Evolutionary conservation across 768 basidiomycete genomes (phyloP).

Genomic region (Butyriboletus loyo): DNA sequence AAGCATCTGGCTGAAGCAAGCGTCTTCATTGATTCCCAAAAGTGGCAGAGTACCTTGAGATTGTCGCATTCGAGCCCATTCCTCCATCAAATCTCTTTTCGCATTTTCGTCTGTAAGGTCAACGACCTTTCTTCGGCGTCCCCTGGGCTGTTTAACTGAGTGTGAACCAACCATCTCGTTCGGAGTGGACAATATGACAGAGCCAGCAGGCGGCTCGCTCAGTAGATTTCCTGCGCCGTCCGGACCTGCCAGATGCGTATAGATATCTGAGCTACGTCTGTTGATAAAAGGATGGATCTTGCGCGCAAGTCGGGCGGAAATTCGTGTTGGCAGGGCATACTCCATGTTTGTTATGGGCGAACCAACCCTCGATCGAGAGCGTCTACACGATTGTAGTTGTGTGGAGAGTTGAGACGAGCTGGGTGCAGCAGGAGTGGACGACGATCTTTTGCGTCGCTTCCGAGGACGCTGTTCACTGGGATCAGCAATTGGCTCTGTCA

Average conservation of each 20-base stretch:
- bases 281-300: constrained; percentile 16
- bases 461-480: constrained; percentile 7
- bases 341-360: constrained; percentile 10
- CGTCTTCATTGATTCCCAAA: constrained; percentile 6
- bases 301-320: constrained; percentile 20
- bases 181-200: constrained; percentile 2
- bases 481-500: neutral
- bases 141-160: constrained; percentile 9
- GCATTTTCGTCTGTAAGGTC: constrained; percentile 20
- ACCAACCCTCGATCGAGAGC: constrained; percentile 17
- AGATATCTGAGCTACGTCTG: constrained; percentile 26
- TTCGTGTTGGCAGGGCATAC: constrained; percentile 8
- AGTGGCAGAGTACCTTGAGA: constrained; percentile 24
- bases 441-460: constrained; percentile 22
- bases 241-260: constrained; percentile 26
- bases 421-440: constrained; percentile 16
- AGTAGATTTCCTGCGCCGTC: constrained; percentile 7
- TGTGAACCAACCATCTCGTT: neutral
- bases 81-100: constrained; percentile 26
- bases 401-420: constrained; percentile 9
- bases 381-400: constrained; percentile 9
- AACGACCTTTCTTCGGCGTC: constrained; percentile 12
- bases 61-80: constrained; percentile 31
- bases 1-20: neutral
- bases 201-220: neutral